A percentile compares a stretch with the other conserved stretches of the same genome.
Evolutionary conservation across 805 yeast species (phyloP).

Genomic region (Debaryomyces maramus): DNA sequence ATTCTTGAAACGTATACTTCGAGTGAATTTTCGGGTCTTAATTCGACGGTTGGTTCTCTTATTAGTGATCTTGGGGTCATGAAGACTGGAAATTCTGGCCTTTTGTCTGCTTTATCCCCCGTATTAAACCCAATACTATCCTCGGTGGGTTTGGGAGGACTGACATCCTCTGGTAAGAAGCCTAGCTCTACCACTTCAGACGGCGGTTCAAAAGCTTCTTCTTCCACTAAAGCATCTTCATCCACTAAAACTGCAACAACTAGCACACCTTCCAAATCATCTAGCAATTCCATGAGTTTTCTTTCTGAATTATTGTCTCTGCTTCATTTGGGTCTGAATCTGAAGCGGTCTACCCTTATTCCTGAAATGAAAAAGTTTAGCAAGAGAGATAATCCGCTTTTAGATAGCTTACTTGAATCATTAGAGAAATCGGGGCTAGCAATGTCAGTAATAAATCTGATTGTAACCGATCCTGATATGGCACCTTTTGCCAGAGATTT

Average conservation of each 20-base stretch:
- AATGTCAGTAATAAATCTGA: slow-evolving; percentile 23
- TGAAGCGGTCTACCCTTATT: slow-evolving; percentile 13
- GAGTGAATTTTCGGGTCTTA: background rate
- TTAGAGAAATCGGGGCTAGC: slow-evolving; percentile 31
- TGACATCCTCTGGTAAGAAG: background rate
- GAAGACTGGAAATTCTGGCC: background rate
- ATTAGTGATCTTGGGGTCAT: background rate
- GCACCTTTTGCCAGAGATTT: slow-evolving; percentile 26
- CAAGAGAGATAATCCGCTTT: slow-evolving; percentile 18
- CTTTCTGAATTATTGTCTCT: background rate
- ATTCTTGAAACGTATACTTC: slow-evolving; percentile 9
- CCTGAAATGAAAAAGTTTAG: slow-evolving; percentile 5
- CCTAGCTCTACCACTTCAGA: slow-evolving; percentile 2
- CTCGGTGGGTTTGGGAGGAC: slow-evolving; percentile 12
- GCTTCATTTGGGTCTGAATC: slow-evolving; percentile 3
- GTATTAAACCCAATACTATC: slow-evolving; percentile 15
- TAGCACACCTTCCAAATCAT: slow-evolving; percentile 3
- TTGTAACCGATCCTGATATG: slow-evolving; percentile 21
- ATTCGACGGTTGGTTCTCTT: background rate
- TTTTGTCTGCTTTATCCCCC: slow-evolving; percentile 5
- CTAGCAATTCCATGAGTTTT: slow-evolving; percentile 3
- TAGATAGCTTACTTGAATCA: slow-evolving; percentile 26
- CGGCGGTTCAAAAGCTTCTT: background rate
- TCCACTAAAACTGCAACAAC: slow-evolving; percentile 5
- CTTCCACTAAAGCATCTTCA: slow-evolving; percentile 2